Evolutionary conservation across 805 yeast species (phyloP), one percentile per base, ranked within the genome.

Genomic region (Nakazawaea ishiwadae): DNA sequence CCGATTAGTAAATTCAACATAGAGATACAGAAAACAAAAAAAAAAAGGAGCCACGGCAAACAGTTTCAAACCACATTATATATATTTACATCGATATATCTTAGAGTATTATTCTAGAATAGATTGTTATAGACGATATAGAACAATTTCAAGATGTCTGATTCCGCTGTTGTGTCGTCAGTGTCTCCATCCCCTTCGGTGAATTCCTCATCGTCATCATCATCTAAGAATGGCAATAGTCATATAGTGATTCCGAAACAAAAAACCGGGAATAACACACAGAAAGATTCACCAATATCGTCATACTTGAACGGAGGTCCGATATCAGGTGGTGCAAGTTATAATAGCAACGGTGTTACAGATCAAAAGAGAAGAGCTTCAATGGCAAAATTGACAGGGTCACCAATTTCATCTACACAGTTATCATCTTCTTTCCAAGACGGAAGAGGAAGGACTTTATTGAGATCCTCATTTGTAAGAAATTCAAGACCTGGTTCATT

Each of bases 321-420:
- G 12, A 29, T 31, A 15, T 26, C 40, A 4, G 24, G 26, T 16
- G 18, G 19, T 15, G 28, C 28, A 32, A 23, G 26, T 10, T 23
- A n/a, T n/a, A n/a, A n/a, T 24, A 3, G 27, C 12, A 4, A 24
- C 16, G 15, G 31, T n/a, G 16, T 12, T 8, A 14, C 31, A 7
- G 37, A 44, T 51, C 48, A n/a, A 44, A 48, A 33, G 34, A 11
- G 65, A 44, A 39, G 63, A 30, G 54, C 57, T 5, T 62, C 67
- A 3, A 62, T 59, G 53, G 65, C 63, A 6, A 55, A 56, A 40
- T 46, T 62, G 32, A 55, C 59, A 3, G 53, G 55, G 1, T 55
- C 66, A 4, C 61, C 63, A 1, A 17, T 49, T 5, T 40, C 26
- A 23, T 23, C 44, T 12, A 11, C 35, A n/a, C 43, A 33, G 21